Evolutionary conservation across 2,329 filamentous ascomycete species (phyloP).

Genomic region (Plectosphaerella sp.): DNA sequence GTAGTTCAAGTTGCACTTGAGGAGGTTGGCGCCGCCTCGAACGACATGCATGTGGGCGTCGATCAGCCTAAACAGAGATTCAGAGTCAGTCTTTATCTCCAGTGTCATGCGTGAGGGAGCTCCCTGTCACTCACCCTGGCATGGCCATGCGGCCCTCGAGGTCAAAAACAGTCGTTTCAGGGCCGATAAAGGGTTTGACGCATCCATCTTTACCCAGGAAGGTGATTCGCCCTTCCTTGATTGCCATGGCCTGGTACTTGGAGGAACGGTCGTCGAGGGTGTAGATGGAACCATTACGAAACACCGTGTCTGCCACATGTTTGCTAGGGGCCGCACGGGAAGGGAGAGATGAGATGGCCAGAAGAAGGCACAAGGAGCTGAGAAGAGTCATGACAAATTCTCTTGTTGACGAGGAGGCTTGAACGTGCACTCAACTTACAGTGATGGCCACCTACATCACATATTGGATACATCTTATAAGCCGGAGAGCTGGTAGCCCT

Average conservation of each 20-base stretch:
- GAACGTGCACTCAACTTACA: neutral
- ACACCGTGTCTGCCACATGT: slow-evolving; percentile 15
- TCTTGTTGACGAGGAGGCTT: neutral
- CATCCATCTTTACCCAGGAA: slow-evolving; percentile 14
- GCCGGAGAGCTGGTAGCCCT: too few species aligned
- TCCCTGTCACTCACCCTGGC: slow-evolving; percentile 10
- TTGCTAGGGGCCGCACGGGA: neutral
- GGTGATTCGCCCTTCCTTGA: slow-evolving; percentile 15
- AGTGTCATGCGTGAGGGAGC: too few species aligned
- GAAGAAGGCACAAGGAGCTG: neutral
- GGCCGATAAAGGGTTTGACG: slow-evolving; percentile 15
- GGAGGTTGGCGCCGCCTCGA: slow-evolving; percentile 15
- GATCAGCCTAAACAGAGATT: slow-evolving; percentile 7
- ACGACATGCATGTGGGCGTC: slow-evolving; percentile 22
- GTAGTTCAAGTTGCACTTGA: slow-evolving; percentile 22
- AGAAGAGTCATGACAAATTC: neutral
- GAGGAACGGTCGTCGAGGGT: slow-evolving; percentile 12
- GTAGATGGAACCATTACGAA: slow-evolving; percentile 21
- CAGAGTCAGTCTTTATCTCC: too few species aligned
- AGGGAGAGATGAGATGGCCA: neutral
- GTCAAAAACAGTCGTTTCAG: slow-evolving; percentile 17
- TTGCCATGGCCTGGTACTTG: slow-evolving; percentile 13
- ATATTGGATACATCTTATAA: too few species aligned
- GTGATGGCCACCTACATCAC: too few species aligned
- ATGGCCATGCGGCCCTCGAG: slow-evolving; percentile 22